Conservation (phyloP, 2,329 filamentous ascomycete genomes). For the Aspergillus aculeatus region DNA sequence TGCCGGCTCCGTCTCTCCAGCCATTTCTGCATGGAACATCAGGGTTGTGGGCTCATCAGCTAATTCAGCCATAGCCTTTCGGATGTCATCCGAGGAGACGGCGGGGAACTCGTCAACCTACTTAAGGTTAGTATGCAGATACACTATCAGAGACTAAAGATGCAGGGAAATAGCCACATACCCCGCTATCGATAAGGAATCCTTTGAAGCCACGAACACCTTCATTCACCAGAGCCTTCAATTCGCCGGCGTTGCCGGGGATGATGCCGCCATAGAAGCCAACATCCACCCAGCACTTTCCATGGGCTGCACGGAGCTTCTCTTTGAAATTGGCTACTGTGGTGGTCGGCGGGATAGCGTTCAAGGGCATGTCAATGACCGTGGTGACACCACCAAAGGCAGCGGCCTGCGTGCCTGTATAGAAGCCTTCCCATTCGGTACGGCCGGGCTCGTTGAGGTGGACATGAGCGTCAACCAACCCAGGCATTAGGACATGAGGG, state of each 20-base stretch:
- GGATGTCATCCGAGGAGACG: slow-evolving; percentile 76
- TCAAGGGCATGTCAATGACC: slow-evolving; percentile 95
- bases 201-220: slow-evolving; percentile 97
- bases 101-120: slow-evolving; percentile 95
- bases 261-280: slow-evolving; percentile 96
- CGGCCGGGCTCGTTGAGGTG: slow-evolving; percentile 96
- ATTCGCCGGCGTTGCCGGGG: slow-evolving; percentile 78
- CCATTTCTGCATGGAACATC: slow-evolving; percentile 99
- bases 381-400: slow-evolving; percentile 96
- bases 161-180: slow-evolving; percentile 50
- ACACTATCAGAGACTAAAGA: background rate
- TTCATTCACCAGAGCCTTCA: slow-evolving; percentile 75
- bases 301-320: slow-evolving; percentile 79
- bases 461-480: slow-evolving; percentile 93
- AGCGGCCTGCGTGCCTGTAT: slow-evolving; percentile 87
- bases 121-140: slow-evolving; percentile 12
- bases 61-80: slow-evolving; percentile 75
- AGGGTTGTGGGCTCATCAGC: slow-evolving; percentile 81
- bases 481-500: slow-evolving; percentile 80
- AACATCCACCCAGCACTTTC: slow-evolving; percentile 98
- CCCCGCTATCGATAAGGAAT: slow-evolving; percentile 94
- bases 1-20: slow-evolving; percentile 68
- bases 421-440: slow-evolving; percentile 98
- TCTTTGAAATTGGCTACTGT: slow-evolving; percentile 77
- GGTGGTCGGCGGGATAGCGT: slow-evolving; percentile 94